Base-by-base conservation (phyloP, 805 yeast genomes). In the Lachancea waltii region DNA sequence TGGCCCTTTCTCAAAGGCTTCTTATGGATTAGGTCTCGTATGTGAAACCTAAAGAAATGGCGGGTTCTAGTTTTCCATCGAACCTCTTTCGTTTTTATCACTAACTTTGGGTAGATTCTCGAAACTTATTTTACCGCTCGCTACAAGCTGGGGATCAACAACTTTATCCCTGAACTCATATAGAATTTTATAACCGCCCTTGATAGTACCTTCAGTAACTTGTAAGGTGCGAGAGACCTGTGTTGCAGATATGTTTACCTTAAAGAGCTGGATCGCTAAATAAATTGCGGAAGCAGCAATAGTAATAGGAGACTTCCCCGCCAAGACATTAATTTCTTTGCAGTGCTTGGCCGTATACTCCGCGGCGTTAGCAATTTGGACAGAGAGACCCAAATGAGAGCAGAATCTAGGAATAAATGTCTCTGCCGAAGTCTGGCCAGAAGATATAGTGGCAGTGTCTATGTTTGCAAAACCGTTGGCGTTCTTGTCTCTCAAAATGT, bases 221-320 rank as follows among this genome's bases (percentile, higher is more conserved):
- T 96, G 97, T 13, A 96, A 77, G 51, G 84, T 84, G 49, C 86
- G 95, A 9, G 95, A 85, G 40, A 92, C 90, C 53, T 77, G 82
- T 1, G 81, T 65, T 0, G 95, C 89, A 3, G 83, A 69, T 25
- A 85, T 68, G 36, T 78, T 82, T 24, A 81, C 79, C 31, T 83
- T 83, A 58, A 89, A 89, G n/a, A 92, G 65, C n/a, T 85, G 67
- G 3, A 90, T 83, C 5, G 95, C 85, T 84, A 92, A 81, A 64
- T 90, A 92, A 34, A 92, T 90, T 4, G 92, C 95, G 1, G 97
- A 94, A 6, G 97, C 97, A 0, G 97, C 97, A 55, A 92, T 86
- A 25, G 98, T 90, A 38, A 89, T 89, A 20, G 98, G 98, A 3
- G 96, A 85, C 49, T 96, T 75, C 52, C 98, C 97, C 13, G 95